phyloP scores from a whole-genome alignment of 768 basidiomycete species.

The Serendipita vermifera region DNA sequence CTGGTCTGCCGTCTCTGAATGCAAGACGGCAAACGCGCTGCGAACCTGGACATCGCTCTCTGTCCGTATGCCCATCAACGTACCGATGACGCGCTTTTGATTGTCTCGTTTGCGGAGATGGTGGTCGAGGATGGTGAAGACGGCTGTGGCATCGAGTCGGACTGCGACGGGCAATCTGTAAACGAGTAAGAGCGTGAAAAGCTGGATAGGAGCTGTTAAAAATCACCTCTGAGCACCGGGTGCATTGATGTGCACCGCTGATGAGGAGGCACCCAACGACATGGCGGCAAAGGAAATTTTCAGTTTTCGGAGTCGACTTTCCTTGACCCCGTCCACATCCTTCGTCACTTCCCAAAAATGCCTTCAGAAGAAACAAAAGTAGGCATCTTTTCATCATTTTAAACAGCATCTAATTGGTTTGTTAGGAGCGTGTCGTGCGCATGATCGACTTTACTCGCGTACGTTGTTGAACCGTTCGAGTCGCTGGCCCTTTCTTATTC shows the following conservation, averaged over 20 bases:
- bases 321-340: background rate
- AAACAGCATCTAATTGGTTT: background rate
- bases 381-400: slow-evolving; percentile 6
- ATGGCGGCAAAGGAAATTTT: too few species aligned
- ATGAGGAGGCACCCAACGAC: slow-evolving; percentile 35
- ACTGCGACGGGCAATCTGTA: slow-evolving; percentile 44
- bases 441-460: slow-evolving; percentile 72
- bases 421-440: slow-evolving; percentile 70
- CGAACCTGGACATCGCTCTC: slow-evolving; percentile 45
- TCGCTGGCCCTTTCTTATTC: too few species aligned
- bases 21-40: slow-evolving; percentile 81
- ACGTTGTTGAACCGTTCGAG: too few species aligned
- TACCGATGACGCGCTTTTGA: slow-evolving; percentile 88
- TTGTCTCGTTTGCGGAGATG: slow-evolving; percentile 74
- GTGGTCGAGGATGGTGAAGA: slow-evolving; percentile 93
- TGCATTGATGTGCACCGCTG: slow-evolving; percentile 31
- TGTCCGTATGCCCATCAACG: slow-evolving; percentile 73
- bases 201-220: background rate
- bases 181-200: background rate
- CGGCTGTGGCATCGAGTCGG: slow-evolving; percentile 80
- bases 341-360: slow-evolving; percentile 30
- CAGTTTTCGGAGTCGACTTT: slow-evolving; percentile 23
- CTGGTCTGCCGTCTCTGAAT: slow-evolving; percentile 84
- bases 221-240: background rate
- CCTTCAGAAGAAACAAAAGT: slow-evolving; percentile 90